These are phyloP conservation scores for Tolypocladium tropicale DNA, from an alignment of 2,329 filamentous ascomycete genomes.

Conservation along the genomic window DNA sequence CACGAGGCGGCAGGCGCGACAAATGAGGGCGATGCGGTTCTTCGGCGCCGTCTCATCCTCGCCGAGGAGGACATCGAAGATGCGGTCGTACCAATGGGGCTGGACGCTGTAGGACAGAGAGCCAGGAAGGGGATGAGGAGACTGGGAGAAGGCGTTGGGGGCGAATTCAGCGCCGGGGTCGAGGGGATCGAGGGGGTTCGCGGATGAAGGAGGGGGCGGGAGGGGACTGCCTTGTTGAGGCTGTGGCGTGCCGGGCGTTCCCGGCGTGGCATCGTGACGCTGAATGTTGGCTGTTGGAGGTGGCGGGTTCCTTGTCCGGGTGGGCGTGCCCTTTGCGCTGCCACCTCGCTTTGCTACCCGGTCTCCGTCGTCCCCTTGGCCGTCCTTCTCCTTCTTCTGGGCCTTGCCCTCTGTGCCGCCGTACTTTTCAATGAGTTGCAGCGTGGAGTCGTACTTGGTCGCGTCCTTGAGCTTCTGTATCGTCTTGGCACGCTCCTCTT, in stretches of 20 bases:
- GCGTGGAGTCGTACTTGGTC: slow-evolving; percentile 91
- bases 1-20: slow-evolving; percentile 70
- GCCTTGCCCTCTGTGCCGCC: slow-evolving; percentile 52
- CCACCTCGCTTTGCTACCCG: slow-evolving; percentile 7
- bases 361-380: slow-evolving; percentile 2
- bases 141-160: slow-evolving; percentile 46
- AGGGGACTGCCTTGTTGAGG: slow-evolving; percentile 6
- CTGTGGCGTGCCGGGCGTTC: neutral
- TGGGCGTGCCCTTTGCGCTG: slow-evolving; percentile 9
- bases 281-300: slow-evolving; percentile 55
- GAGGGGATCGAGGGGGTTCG: slow-evolving; percentile 23
- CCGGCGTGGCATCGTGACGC: slow-evolving; percentile 21
- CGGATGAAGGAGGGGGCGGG: slow-evolving; percentile 15
- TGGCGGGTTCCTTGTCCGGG: slow-evolving; percentile 41
- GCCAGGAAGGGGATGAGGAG: slow-evolving; percentile 8
- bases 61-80: slow-evolving; percentile 83
- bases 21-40: slow-evolving; percentile 85
- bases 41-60: slow-evolving; percentile 90
- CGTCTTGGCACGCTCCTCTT: slow-evolving; percentile 71
- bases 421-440: slow-evolving; percentile 90
- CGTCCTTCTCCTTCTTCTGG: slow-evolving; percentile 4
- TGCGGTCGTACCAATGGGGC: slow-evolving; percentile 84
- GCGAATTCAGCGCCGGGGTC: slow-evolving; percentile 56
- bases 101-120: neutral
- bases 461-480: slow-evolving; percentile 92